These are phyloP conservation scores for Wickerhamiella pararugosa DNA, from an alignment of 1,139 yeast species.

Conservation along the genomic window DNA sequence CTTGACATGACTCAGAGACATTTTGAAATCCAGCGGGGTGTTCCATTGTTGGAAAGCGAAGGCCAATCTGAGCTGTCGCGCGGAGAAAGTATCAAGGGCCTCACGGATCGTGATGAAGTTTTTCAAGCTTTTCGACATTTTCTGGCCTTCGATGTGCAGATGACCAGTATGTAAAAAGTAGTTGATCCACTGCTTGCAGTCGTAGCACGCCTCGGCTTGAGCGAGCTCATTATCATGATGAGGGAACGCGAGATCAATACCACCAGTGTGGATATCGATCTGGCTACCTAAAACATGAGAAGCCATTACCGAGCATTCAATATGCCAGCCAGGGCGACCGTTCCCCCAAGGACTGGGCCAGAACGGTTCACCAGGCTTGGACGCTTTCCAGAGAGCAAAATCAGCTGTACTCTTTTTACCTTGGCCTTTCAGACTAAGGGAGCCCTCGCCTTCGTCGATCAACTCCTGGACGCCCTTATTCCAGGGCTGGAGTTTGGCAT, in stretches of 20 bases:
- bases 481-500: conserved; percentile 98
- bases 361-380: conserved; percentile 93
- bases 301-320: conserved; percentile 99
- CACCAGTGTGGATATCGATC: conserved; percentile 95
- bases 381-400: conserved; percentile 93
- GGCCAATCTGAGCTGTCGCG: conserved; percentile 78
- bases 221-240: conserved; percentile 98
- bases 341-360: conserved; percentile 96
- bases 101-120: conserved; percentile 91
- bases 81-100: conserved; percentile 53
- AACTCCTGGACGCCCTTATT: conserved; percentile 77
- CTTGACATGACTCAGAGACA: conserved; percentile 60
- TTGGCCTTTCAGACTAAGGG: conserved; percentile 39
- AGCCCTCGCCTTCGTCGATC: conserved; percentile 92
- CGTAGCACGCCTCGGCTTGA: conserved; percentile 86
- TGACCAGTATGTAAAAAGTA: conserved; percentile 96
- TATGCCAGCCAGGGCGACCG: conserved; percentile 99
- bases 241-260: conserved; percentile 96
- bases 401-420: conserved; percentile 66
- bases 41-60: conserved; percentile 92
- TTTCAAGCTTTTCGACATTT: conserved; percentile 89
- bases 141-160: conserved; percentile 93
- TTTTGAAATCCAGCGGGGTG: conserved; percentile 81
- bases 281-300: conserved; percentile 67
- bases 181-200: conserved; percentile 88